Conservation (phyloP, 345 rosid species). For the Brassica nigra region DNA sequence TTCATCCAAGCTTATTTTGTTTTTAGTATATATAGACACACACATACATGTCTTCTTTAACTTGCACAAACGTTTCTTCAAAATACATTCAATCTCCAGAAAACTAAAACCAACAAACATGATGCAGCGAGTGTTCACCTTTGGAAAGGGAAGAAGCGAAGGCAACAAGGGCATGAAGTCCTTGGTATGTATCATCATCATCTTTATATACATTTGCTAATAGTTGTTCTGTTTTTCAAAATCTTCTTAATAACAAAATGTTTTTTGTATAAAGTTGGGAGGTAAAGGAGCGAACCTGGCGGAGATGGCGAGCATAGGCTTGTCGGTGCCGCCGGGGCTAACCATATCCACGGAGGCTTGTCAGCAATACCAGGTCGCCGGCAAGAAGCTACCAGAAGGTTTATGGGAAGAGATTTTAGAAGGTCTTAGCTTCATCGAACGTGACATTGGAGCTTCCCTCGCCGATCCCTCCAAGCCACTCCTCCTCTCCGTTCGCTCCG, state of each 20-base stretch:
- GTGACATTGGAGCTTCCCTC: slow-evolving; percentile 76
- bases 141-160: slow-evolving; percentile 88
- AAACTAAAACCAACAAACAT: slow-evolving; percentile 11
- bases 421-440: slow-evolving; percentile 59
- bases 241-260: neutral
- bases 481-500: slow-evolving; percentile 95
- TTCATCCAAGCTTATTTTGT: slow-evolving; percentile 3
- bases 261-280: slow-evolving; percentile 59
- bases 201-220: neutral
- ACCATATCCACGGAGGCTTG: slow-evolving; percentile 97
- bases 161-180: slow-evolving; percentile 98
- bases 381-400: slow-evolving; percentile 63
- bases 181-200: slow-evolving; percentile 56
- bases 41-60: neutral
- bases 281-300: slow-evolving; percentile 98
- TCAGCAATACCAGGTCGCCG: slow-evolving; percentile 65
- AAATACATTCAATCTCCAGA: neutral
- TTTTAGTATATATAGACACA: neutral
- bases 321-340: slow-evolving; percentile 94
- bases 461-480: slow-evolving; percentile 85
- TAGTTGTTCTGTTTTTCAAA: neutral
- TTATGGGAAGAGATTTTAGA: slow-evolving; percentile 79
- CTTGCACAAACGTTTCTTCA: slow-evolving; percentile 29
- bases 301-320: slow-evolving; percentile 94
- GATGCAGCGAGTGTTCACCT: slow-evolving; percentile 79